Percentiles rank a stretch among this genome's conserved stretches.
These are phyloP conservation scores for Litchi chinensis DNA, from an alignment of 345 rosid genomes.

Conservation along the genomic window DNA sequence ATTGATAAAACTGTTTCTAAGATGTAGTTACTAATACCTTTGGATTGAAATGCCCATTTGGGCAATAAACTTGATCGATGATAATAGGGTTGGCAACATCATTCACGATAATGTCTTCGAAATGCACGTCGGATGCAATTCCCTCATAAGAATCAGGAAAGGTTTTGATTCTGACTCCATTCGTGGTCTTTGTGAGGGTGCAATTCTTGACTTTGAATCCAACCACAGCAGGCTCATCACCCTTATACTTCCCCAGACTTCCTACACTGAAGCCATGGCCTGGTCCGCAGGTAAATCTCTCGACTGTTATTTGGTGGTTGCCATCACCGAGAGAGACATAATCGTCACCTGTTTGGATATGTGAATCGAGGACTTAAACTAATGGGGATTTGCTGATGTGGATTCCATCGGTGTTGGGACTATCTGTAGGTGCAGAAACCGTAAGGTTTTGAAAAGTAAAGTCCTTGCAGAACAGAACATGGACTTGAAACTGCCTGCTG, in stretches of 20 bases:
- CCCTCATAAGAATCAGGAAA: slow-evolving; percentile 48
- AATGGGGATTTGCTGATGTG: slow-evolving; percentile 48
- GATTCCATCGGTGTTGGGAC: slow-evolving; percentile 64
- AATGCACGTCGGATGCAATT: slow-evolving; percentile 37
- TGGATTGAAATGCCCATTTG: slow-evolving; percentile 26
- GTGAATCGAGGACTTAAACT: slow-evolving; percentile 24
- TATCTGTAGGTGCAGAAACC: slow-evolving; percentile 40
- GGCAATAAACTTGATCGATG: slow-evolving; percentile 50
- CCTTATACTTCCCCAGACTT: slow-evolving; percentile 56
- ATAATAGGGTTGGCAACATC: slow-evolving; percentile 45
- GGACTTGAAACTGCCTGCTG: slow-evolving; percentile 53
- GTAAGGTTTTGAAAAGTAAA: slow-evolving; percentile 33
- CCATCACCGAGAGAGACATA: slow-evolving; percentile 63
- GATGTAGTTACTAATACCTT: slow-evolving; percentile 12
- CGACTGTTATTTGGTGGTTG: slow-evolving; percentile 23
- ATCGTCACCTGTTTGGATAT: slow-evolving; percentile 54
- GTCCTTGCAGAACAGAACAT: slow-evolving; percentile 42
- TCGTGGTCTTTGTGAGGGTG: slow-evolving; percentile 34
- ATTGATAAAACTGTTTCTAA: too few species aligned
- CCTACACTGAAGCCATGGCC: slow-evolving; percentile 36
- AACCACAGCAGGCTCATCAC: slow-evolving; percentile 49
- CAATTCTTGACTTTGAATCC: slow-evolving; percentile 48
- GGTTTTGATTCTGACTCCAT: slow-evolving; percentile 64
- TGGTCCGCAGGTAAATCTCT: not conserved
- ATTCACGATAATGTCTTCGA: slow-evolving; percentile 51